Conservation (phyloP, 768 basidiomycete species). For the Trichaptum fuscoviolaceum region DNA sequence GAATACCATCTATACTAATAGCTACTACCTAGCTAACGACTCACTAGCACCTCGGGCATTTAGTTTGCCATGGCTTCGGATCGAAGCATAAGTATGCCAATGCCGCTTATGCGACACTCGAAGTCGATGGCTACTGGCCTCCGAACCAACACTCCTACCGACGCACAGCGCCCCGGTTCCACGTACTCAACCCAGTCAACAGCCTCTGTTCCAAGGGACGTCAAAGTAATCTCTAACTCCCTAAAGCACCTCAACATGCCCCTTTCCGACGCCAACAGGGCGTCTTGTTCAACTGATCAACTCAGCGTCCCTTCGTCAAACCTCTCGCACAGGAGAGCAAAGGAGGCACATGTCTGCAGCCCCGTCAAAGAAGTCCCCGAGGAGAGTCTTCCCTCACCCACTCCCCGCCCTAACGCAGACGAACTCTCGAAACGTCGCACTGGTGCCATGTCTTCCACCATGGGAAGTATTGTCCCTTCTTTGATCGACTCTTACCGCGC, state of each 20-base stretch:
- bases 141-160: neutral
- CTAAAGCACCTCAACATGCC: neutral
- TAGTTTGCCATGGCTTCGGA: neutral
- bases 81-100: neutral
- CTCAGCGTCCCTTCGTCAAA: neutral
- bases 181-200: neutral
- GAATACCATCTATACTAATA: neutral
- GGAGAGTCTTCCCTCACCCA: neutral
- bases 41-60: neutral
- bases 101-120: neutral
- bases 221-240: neutral
- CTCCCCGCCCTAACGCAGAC: neutral
- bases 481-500: neutral
- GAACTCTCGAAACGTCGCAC: neutral
- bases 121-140: neutral
- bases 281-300: neutral
- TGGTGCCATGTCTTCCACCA: neutral
- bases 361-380: neutral
- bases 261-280: neutral
- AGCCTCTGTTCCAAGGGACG: neutral
- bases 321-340: neutral
- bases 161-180: neutral
- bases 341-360: too few species aligned
- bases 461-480: neutral
- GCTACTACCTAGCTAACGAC: neutral